phyloP scores from a whole-genome alignment of 2,329 filamentous ascomycete species.

The Chalaropsis ovoidea region DNA sequence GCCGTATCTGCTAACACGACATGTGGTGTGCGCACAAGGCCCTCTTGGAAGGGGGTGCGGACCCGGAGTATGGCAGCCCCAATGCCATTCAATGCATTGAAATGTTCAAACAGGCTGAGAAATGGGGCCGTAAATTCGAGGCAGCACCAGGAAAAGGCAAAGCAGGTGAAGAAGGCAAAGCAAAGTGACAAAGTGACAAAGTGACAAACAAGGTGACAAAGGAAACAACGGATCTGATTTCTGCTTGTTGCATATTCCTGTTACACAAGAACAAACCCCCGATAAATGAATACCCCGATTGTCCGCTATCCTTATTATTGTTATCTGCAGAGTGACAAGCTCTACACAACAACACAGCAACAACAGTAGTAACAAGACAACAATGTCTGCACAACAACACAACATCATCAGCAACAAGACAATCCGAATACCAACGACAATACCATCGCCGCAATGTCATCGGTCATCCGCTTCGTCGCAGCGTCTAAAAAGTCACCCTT shows the following conservation, averaged over 20 bases:
- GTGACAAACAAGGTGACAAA: not conserved
- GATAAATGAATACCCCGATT: not conserved
- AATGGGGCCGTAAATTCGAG: conserved; percentile 43
- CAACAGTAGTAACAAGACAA: no score
- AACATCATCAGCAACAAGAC: not conserved
- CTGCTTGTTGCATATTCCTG: not conserved
- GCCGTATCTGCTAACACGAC: not conserved
- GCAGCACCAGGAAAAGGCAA: conserved; percentile 41
- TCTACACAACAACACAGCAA: no score
- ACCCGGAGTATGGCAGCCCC: conserved; percentile 44
- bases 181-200: not conserved
- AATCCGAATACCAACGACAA: not conserved
- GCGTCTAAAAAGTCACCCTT: conserved; percentile 39
- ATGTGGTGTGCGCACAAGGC: conserved; percentile 30
- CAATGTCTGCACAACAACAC: no score
- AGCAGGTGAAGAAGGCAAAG: conserved; percentile 27
- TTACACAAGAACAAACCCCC: not conserved
- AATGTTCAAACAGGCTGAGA: conserved; percentile 45
- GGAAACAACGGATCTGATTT: not conserved
- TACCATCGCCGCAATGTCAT: conserved; percentile 2
- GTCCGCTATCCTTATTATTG: no score
- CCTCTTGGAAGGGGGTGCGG: conserved; percentile 44
- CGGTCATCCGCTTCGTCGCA: conserved; percentile 36
- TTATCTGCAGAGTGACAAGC: conserved; percentile 2
- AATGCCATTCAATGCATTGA: conserved; percentile 41